Percentiles rank a stretch among this genome's conserved stretches.
Conservation (phyloP, 2,329 filamentous ascomycete species). For the Biscogniauxia marginata region DNA sequence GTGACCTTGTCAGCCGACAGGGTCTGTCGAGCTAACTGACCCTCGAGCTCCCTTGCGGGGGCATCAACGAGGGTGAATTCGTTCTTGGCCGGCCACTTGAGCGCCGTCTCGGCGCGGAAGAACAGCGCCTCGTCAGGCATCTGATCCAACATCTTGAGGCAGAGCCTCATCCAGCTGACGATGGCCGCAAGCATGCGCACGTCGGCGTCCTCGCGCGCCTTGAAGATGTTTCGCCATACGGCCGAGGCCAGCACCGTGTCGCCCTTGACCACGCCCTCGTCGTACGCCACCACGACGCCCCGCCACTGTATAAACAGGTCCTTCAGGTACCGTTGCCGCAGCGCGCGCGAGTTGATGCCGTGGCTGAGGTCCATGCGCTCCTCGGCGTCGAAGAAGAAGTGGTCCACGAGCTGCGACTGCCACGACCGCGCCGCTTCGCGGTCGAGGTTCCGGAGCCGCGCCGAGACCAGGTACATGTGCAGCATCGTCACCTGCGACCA, state of each 20-base stretch:
- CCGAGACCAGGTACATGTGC: slow-evolving; percentile 89
- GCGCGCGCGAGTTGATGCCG: slow-evolving; percentile 58
- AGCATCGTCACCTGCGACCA: slow-evolving; percentile 97
- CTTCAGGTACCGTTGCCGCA: slow-evolving; percentile 70
- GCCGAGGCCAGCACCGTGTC: slow-evolving; percentile 78
- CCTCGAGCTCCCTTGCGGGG: slow-evolving; percentile 40
- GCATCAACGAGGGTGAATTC: slow-evolving; percentile 41
- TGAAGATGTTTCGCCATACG: slow-evolving; percentile 92
- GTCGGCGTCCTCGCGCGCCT: slow-evolving; percentile 58
- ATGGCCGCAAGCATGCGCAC: slow-evolving; percentile 50
- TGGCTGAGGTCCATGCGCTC: slow-evolving; percentile 80
- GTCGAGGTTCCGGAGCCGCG: slow-evolving; percentile 77
- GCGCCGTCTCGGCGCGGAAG: slow-evolving; percentile 35
- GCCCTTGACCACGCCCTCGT: slow-evolving; percentile 74
- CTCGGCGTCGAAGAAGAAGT: slow-evolving; percentile 91
- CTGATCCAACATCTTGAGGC: slow-evolving; percentile 48
- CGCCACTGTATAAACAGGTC: slow-evolving; percentile 94
- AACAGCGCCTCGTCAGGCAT: slow-evolving; percentile 45
- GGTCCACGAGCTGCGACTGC: slow-evolving; percentile 89
- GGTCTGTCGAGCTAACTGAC: slow-evolving; percentile 22
- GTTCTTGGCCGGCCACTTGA: slow-evolving; percentile 41
- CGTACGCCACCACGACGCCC: slow-evolving; percentile 78
- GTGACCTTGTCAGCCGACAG: slow-evolving; percentile 18
- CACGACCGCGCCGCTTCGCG: slow-evolving; percentile 67
- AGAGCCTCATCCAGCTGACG: slow-evolving; percentile 55